A percentile compares a stretch with the other conserved stretches of the same genome.
phyloP scores from a whole-genome alignment of 2,329 filamentous ascomycete species.

The Phaeophleospora eucalypticola region DNA sequence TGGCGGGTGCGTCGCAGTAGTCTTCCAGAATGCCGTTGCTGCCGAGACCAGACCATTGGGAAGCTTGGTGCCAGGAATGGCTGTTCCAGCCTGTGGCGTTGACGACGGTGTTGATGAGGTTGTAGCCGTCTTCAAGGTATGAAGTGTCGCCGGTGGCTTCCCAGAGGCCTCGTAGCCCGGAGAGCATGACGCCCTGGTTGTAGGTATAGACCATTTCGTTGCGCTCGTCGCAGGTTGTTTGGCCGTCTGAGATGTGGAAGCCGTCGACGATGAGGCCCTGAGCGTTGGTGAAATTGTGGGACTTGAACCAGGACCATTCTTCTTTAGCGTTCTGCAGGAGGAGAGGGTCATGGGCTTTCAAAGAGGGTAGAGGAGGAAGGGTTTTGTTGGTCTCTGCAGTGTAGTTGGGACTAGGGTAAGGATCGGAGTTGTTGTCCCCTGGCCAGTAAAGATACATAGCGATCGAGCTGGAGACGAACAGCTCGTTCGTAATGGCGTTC shows the following conservation, averaged over 20 bases:
- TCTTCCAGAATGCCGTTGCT: conserved; percentile 80
- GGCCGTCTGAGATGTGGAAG: conserved; percentile 71
- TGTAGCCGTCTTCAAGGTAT: conserved; percentile 76
- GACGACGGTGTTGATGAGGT: conserved; percentile 68
- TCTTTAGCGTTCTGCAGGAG: conserved; percentile 71
- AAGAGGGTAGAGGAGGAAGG: conserved; percentile 43
- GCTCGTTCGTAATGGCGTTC: conserved; percentile 92
- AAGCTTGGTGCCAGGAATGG: conserved; percentile 7
- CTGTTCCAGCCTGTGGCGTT: conserved; percentile 69
- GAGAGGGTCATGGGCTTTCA: conserved; percentile 34
- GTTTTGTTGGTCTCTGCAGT: conserved; percentile 30
- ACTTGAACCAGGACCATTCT: conserved; percentile 75
- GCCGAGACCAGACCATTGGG: conserved; percentile 69
- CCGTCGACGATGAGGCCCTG: conserved; percentile 75
- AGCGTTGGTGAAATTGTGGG: conserved; percentile 74
- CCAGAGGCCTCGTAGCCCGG: conserved; percentile 77
- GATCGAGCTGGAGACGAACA: conserved; percentile 80
- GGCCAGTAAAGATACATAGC: conserved; percentile 90
- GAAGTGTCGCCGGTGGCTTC: conserved; percentile 65
- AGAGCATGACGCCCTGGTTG: conserved; percentile 88
- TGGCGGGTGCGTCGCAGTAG: conserved; percentile 68
- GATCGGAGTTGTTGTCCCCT: conserved; percentile 63
- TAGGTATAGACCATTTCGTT: conserved; percentile 94
- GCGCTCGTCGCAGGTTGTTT: conserved; percentile 60
- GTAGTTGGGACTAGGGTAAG: conserved; percentile 33